Conservation (phyloP, 345 rosid genomes). For the Euphorbia peplus region DNA sequence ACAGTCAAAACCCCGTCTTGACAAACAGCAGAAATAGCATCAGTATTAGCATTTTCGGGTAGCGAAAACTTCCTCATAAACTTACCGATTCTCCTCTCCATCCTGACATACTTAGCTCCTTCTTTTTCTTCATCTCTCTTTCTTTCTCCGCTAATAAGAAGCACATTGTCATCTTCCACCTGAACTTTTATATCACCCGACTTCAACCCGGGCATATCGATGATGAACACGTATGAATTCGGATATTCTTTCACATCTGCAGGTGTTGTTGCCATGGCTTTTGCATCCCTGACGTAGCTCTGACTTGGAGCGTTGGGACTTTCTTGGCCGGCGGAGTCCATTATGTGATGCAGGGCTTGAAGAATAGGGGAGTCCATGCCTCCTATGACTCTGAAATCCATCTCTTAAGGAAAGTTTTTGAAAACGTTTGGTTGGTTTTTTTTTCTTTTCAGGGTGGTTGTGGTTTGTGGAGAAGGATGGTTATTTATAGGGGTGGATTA, state of each 20-base stretch:
- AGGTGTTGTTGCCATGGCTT: constrained; percentile 85
- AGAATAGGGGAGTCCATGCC: constrained; percentile 40
- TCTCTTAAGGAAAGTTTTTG: neutral
- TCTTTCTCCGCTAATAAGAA: constrained; percentile 63
- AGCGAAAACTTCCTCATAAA: constrained; percentile 67
- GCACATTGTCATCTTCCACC: constrained; percentile 69
- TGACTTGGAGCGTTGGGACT: constrained; percentile 44
- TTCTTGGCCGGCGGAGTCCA: constrained; percentile 38
- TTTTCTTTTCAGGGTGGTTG: neutral
- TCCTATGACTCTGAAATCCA: constrained; percentile 52
- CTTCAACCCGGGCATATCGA: constrained; percentile 84
- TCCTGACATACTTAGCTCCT: constrained; percentile 58
- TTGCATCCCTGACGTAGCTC: constrained; percentile 57
- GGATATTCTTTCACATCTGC: constrained; percentile 69
- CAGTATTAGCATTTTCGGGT: constrained; percentile 67
- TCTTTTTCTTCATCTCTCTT: constrained; percentile 54
- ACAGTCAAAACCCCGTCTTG: constrained; percentile 76
- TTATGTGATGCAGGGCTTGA: constrained; percentile 50
- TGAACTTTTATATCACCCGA: constrained; percentile 66
- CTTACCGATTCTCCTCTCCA: constrained; percentile 81
- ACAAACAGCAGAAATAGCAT: constrained; percentile 56
- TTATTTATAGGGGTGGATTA: constrained; percentile 4
- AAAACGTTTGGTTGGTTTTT: too few relatives aligned
- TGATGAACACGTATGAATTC: constrained; percentile 47
- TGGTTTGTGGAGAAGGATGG: fast-evolving